These are phyloP conservation scores for Cercospora zeae-maydis DNA, from an alignment of 2,329 filamentous ascomycete species.

Conservation along the genomic window DNA sequence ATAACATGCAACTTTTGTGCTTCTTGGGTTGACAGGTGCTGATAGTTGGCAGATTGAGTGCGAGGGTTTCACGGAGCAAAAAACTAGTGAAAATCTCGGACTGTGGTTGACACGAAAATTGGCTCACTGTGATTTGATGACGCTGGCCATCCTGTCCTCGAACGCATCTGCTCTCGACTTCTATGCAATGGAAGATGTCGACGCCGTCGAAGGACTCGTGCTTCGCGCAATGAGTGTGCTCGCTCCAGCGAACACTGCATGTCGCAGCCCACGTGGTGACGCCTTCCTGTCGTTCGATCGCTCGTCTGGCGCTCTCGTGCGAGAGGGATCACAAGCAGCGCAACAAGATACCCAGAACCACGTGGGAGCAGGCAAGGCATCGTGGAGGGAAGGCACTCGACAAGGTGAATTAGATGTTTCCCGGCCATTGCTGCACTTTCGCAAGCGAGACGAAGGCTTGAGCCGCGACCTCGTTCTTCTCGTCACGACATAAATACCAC, in stretches of 20 bases:
- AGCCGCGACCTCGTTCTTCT: not conserved
- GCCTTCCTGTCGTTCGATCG: not conserved
- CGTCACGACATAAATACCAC: not conserved
- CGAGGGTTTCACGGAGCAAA: not conserved
- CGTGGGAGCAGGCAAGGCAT: not conserved
- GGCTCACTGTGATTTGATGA: constrained; percentile 5
- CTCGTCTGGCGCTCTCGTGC: not conserved
- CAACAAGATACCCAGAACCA: not conserved
- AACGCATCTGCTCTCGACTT: not conserved
- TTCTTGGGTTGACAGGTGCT: not conserved
- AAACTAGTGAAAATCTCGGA: not conserved
- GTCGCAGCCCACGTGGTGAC: not conserved
- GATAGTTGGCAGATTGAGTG: not conserved
- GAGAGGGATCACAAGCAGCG: not conserved
- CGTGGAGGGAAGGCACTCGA: not conserved
- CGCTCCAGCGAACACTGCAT: not conserved
- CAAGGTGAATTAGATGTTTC: no score
- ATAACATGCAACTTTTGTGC: not conserved
- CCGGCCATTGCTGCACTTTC: no score
- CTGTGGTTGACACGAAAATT: constrained; percentile 1
- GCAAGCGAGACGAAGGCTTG: not conserved
- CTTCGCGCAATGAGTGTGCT: not conserved
- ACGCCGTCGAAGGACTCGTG: not conserved
- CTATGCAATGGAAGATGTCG: not conserved
- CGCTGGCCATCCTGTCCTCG: not conserved